Evolutionary conservation across 257 asterid species (phyloP), one percentile per base, ranked within the genome.

Genomic region (Voacanga thouarsii): DNA sequence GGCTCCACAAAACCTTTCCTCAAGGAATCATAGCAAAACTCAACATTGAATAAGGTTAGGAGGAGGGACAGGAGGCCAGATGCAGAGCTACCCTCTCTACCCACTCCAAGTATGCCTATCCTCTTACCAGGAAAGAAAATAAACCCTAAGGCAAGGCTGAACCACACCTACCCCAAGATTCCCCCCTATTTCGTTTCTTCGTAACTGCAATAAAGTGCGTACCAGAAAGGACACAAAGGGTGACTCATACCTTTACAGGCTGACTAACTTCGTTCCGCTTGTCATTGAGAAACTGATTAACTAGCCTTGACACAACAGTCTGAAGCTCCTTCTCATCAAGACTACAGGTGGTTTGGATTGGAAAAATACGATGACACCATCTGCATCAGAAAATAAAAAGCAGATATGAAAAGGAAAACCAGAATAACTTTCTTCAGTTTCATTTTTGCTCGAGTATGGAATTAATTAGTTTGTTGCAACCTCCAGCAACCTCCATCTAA

Each of bases 341-440:
- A 74, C 47, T 41, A 78, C 90, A 87, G 24, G 90, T 87, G 26
- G 82, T 78, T 83, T 87, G 89, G 79, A 87, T 83, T 30, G 90
- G 90, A 81, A 85, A 83, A 18, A 87, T 87, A 56, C 90, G 85
- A 80, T 81, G 82, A 78, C 90, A 87, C 90, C 90, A 87, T 61
- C 90, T 87, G 85, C 77, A 79, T 12, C 73, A 84, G 49, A 49
- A 67, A 64, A 77, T 75, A 43, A 47, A 66, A 76, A 47, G 26
- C 15, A 78, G 7, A 50, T 63, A 28, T 73, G n/a, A 33, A 55
- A 64, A 12, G 28, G 45, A 47, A 51, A 74, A 24, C 7, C 16
- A 39, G 53, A 44, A 19, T 41, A 65, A 67, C 68, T 4, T 28
- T 12, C 15, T 12, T 55, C 44, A 45, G 21, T 28, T 63, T 63